A percentile compares a stretch with the other conserved stretches of the same genome.
Evolutionary conservation across 1,284 basidiomycete species (phyloP).

Genomic region (Retiboletus flavoniger): DNA sequence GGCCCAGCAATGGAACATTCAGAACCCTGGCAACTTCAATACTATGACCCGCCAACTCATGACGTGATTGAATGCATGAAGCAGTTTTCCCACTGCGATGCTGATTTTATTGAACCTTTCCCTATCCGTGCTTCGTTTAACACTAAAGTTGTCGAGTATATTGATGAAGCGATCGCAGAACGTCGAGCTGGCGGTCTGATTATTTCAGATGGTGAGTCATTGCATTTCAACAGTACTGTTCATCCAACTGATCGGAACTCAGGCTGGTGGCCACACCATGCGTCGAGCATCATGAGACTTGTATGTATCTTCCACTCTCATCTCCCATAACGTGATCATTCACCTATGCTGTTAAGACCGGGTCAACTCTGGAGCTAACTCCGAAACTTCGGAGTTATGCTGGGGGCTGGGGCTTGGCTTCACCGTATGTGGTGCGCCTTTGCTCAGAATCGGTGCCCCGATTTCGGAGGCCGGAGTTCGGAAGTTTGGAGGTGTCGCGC

Average conservation of each 20-base stretch:
- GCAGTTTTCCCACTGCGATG: background rate
- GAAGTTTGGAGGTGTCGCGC: too few relatives aligned
- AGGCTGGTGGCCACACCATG: background rate
- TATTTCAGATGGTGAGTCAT: constrained; percentile 4
- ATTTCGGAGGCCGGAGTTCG: too few relatives aligned
- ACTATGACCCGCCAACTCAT: background rate
- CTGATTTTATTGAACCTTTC: background rate
- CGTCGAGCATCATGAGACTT: background rate
- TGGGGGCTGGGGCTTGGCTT: too few relatives aligned
- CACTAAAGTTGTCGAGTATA: constrained; percentile 1
- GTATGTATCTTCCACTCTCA: background rate
- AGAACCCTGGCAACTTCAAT: too few relatives aligned
- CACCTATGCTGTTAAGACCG: too few relatives aligned
- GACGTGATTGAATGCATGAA: background rate
- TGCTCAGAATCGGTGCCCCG: too few relatives aligned
- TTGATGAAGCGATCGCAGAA: background rate
- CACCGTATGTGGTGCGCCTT: too few relatives aligned
- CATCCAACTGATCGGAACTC: background rate
- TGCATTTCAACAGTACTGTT: background rate
- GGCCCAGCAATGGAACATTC: too few relatives aligned
- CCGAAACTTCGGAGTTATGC: too few relatives aligned
- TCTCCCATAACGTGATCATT: too few relatives aligned
- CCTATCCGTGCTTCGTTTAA: constrained; percentile 1
- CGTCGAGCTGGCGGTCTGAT: background rate
- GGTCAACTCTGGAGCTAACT: too few relatives aligned